Evolutionary conservation across 257 asterid genomes (phyloP), one percentile per base, ranked within the genome.

Genomic region (Ballota nigra): DNA sequence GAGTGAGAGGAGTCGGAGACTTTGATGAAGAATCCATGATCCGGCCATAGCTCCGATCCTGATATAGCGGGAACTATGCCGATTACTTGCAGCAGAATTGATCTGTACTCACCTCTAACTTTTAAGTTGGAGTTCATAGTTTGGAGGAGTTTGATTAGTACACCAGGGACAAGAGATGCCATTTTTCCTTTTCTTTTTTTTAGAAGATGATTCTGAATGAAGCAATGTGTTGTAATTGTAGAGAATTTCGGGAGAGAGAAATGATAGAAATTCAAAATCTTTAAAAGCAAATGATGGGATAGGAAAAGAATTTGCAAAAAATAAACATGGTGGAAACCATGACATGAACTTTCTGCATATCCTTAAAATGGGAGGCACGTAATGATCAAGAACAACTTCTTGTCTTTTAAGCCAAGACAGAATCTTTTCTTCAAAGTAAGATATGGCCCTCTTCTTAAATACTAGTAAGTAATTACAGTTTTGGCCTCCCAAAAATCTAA

Each of bases 1-100:
- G 98, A 89, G 77, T 93, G 97, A 9, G 98, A 89, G 8, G 97
- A 91, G 69, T 91, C 96, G 0, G 97, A 93, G 70, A 93, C 92
- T 82, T 93, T 93, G n/a, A 93, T 57, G 88, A 87, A 91, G 79
- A 89, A 93, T 8, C 97, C 97, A 18, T 84, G 96, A 41, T 89
- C 85, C 0, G 98, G 98, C 88, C 90, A 91, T 0, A 91, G 69
- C 51, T 93, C 96, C 0, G 92, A 79, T 8, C 96, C 97, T 0
- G 81, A 73, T 70, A 91, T 75, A 29, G 96, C 96, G 1, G 97
- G 97, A 20, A 93, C 96, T 12, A 93, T 91, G 87, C 89, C 87
- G 83, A 89, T 86, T 28, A 87, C 96, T 67, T 93, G 96, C 31
- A 93, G 65, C 0, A 89, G 88, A 38, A 88, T 68, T 1, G 97